Conservation (phyloP, 2,329 filamentous ascomycete genomes). For the Gyromitra esculenta region DNA sequence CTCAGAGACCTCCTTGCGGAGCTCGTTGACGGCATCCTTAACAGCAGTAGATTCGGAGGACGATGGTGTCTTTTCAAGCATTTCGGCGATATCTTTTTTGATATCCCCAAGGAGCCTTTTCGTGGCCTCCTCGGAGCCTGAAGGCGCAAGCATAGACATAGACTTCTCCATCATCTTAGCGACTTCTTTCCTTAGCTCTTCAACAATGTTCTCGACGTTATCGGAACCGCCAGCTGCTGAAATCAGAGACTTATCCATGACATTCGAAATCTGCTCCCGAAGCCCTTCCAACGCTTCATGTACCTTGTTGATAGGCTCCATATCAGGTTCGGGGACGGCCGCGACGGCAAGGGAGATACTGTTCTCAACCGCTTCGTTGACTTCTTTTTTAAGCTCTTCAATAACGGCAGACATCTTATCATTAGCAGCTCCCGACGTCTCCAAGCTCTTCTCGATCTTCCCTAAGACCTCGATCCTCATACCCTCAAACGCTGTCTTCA, state of each 20-base stretch:
- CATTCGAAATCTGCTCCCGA: slow-evolving; percentile 72
- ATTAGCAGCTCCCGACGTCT: slow-evolving; percentile 74
- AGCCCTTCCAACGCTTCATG: slow-evolving; percentile 68
- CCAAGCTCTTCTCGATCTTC: slow-evolving; percentile 80
- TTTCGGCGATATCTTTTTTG: slow-evolving; percentile 68
- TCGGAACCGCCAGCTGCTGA: slow-evolving; percentile 32
- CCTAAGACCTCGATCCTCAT: slow-evolving; percentile 81
- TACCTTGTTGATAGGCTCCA: slow-evolving; percentile 42
- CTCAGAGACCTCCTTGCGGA: slow-evolving; percentile 65
- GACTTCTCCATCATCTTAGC: slow-evolving; percentile 46
- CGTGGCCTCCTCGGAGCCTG: slow-evolving; percentile 75
- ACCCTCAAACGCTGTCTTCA: slow-evolving; percentile 60
- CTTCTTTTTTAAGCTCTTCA: slow-evolving; percentile 69
- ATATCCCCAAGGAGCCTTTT: slow-evolving; percentile 81
- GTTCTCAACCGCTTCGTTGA: slow-evolving; percentile 66
- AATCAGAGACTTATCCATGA: slow-evolving; percentile 45
- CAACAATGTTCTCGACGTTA: slow-evolving; percentile 74
- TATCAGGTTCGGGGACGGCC: slow-evolving; percentile 56
- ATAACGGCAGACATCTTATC: slow-evolving; percentile 73
- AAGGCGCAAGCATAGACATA: slow-evolving; percentile 44
- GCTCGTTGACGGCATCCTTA: slow-evolving; percentile 73
- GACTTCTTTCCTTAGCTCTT: slow-evolving; percentile 73
- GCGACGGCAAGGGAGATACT: slow-evolving; percentile 59
- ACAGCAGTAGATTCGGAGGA: slow-evolving; percentile 63
- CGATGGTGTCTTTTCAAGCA: slow-evolving; percentile 59